Conservation (phyloP, 2,329 filamentous ascomycete genomes). For the Coniella vitis region DNA sequence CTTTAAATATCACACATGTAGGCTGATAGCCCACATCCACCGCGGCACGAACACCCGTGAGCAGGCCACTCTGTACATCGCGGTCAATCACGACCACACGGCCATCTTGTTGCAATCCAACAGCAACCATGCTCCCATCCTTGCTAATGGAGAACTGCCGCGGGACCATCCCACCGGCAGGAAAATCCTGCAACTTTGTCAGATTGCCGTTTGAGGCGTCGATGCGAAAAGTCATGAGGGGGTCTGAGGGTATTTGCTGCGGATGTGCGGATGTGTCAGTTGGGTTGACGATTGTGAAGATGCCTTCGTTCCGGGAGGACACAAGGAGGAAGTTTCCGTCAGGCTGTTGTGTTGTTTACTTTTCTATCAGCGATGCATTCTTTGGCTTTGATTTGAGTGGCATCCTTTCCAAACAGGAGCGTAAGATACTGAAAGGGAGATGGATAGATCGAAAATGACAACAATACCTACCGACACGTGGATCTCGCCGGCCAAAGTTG, state of each 20-base stretch:
- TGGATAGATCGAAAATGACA: neutral
- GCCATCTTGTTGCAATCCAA: slow-evolving; percentile 56
- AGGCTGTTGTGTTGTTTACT: no score
- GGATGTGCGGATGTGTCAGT: slow-evolving; percentile 28
- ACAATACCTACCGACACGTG: slow-evolving; percentile 43
- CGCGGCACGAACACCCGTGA: slow-evolving; percentile 41
- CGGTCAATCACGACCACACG: slow-evolving; percentile 53
- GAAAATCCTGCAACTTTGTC: slow-evolving; percentile 47
- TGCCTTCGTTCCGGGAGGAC: slow-evolving; percentile 58
- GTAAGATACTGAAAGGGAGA: neutral
- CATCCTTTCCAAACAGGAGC: no score
- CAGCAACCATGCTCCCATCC: slow-evolving; percentile 56
- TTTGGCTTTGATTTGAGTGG: no score
- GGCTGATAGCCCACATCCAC: slow-evolving; percentile 37
- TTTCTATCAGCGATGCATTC: no score
- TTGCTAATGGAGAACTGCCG: slow-evolving; percentile 62
- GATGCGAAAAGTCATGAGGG: slow-evolving; percentile 57
- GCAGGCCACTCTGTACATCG: slow-evolving; percentile 50
- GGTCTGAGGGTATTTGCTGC: slow-evolving; percentile 50
- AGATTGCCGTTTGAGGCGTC: slow-evolving; percentile 47
- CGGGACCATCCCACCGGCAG: slow-evolving; percentile 58
- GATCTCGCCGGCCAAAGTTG: slow-evolving; percentile 46
- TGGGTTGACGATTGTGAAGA: slow-evolving; percentile 40
- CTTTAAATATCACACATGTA: slow-evolving; percentile 38
- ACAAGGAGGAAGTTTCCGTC: slow-evolving; percentile 58